Evolutionary conservation across 2,329 filamentous ascomycete species (phyloP), one percentile per base, ranked within the genome.

Genomic region (Pseudogymnoascus sp.): DNA sequence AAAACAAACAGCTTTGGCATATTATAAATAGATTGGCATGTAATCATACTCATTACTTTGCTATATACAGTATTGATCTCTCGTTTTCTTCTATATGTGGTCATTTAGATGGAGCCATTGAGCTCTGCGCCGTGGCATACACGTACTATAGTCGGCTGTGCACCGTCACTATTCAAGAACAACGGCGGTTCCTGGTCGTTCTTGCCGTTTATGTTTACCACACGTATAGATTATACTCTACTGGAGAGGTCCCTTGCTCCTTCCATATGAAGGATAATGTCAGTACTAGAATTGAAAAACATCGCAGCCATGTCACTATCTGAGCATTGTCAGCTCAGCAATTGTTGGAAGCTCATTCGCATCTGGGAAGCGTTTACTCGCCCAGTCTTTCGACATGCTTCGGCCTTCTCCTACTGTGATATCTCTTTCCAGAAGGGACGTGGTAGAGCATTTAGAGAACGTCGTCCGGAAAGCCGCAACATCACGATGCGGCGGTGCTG

Each of bases 401-500:
- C 59, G 59, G 7, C 59, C 59, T 39, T 39, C 34, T n/a, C 59
- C 59, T 23, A 40, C 59, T 6, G 40, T 61, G 5, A 61, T 61
- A 39, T 61, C 59, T 29, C 59, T 61, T 61, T 39, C 59, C 18
- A 61, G 16, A 16, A 61, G 23, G 5, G 59, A 61, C n/a, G 34
- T 61, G 59, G 8, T n/a, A 29, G 59, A 61, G 59, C 59, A 61
- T 61, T 18, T 61, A n/a, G 59, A 61, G 34, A 61, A 42, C 14
- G 37, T 37, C n/a, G 16, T 10, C 59, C 37, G 18, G 14, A 42
- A 40, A 61, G 37, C 34, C 7, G 34, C 12, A 61, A n/a, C 34
- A 26, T 26, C 34, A 23, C 34, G 1, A 10, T 12, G 26, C n/a
- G 47, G 47, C 26, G 26, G 4, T 16, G 26, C n/a, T 34, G 47